phyloP scores from a whole-genome alignment of 1,284 basidiomycete species.

The Irpex sp. region DNA sequence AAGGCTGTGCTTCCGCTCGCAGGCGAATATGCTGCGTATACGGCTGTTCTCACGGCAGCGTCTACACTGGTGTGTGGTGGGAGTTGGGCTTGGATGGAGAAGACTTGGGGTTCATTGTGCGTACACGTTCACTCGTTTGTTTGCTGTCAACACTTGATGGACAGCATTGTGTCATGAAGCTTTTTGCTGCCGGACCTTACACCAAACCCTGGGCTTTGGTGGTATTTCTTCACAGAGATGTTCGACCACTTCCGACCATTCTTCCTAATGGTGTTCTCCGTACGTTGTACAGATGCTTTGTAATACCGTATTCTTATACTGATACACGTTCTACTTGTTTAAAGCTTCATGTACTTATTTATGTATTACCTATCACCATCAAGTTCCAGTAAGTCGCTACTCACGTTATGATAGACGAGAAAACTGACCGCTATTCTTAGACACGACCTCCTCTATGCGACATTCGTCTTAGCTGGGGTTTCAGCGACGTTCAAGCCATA shows the following conservation, averaged over 20 bases:
- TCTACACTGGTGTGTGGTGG: conserved; percentile 54
- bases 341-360: conserved; percentile 83
- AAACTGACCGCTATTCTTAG: conserved; percentile 33
- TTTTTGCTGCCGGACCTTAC: conserved; percentile 75
- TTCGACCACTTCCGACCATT: conserved; percentile 97
- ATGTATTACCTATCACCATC: conserved; percentile 81
- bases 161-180: conserved; percentile 14
- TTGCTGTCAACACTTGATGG: neutral
- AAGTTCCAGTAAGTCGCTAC: conserved; percentile 69
- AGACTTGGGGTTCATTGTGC: conserved; percentile 85
- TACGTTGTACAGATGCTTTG: conserved; percentile 24
- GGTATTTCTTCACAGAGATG: conserved; percentile 99
- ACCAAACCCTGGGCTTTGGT: conserved; percentile 93
- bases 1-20: conserved; percentile 35
- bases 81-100: conserved; percentile 59
- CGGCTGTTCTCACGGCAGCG: conserved; percentile 40
- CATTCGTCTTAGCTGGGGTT: conserved; percentile 76
- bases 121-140: conserved; percentile 23
- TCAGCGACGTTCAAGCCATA: conserved; percentile 90
- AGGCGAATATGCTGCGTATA: conserved; percentile 50
- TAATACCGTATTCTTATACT: neutral
- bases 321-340: neutral
- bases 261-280: conserved; percentile 95
- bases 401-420: neutral
- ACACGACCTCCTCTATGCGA: conserved; percentile 82